A percentile compares a stretch with the other conserved stretches of the same genome.
These are phyloP conservation scores for Phylloporus sp. DNA, from an alignment of 768 basidiomycete species.

Conservation along the genomic window DNA sequence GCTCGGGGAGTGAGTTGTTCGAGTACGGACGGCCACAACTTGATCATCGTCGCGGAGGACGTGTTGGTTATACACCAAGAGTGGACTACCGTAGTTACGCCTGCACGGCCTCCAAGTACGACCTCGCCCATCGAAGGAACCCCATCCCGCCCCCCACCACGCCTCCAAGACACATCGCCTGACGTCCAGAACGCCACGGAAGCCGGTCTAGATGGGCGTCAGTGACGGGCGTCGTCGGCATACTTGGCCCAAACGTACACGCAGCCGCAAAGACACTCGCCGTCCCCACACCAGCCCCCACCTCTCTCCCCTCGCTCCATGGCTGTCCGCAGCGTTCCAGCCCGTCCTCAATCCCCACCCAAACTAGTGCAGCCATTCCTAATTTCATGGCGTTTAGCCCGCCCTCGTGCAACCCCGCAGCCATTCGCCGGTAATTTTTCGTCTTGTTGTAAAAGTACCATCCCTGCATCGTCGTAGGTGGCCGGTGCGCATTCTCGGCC, in stretches of 20 bases:
- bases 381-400: constrained; percentile 52
- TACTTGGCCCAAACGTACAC: constrained; percentile 44
- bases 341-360: constrained; percentile 48
- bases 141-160: constrained; percentile 52
- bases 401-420: constrained; percentile 65
- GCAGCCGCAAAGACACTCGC: constrained; percentile 53
- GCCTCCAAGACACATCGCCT: constrained; percentile 51
- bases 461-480: constrained; percentile 79
- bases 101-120: constrained; percentile 25
- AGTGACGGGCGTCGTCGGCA: neutral
- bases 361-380: constrained; percentile 40
- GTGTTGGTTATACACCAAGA: constrained; percentile 8
- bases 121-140: constrained; percentile 37
- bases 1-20: constrained; percentile 63
- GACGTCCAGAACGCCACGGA: constrained; percentile 44
- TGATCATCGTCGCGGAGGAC: constrained; percentile 48
- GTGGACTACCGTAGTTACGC: neutral
- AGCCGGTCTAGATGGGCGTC: constrained; percentile 46
- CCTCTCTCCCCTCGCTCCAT: constrained; percentile 41
- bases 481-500: constrained; percentile 89
- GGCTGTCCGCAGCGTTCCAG: constrained; percentile 33
- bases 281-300: constrained; percentile 63
- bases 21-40: constrained; percentile 54
- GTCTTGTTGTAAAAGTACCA: constrained; percentile 98
- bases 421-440: constrained; percentile 84